These are phyloP conservation scores for Turritis glabra DNA, from an alignment of 345 rosid genomes.

Conservation along the genomic window DNA sequence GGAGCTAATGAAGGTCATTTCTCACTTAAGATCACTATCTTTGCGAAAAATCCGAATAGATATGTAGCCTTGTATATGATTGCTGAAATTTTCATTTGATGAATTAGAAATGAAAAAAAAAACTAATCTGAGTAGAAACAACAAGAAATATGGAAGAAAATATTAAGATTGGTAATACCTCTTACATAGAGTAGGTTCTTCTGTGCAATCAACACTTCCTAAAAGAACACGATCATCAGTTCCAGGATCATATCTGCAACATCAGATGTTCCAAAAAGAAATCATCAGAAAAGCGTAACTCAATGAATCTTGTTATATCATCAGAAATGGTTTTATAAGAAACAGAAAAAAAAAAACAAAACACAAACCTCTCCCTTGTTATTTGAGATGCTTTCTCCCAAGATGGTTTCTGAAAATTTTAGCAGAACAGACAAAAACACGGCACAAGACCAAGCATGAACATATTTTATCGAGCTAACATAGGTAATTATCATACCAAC, in stretches of 20 bases:
- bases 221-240: constrained; percentile 75
- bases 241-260: constrained; percentile 92
- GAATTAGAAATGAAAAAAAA: background rate
- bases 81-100: constrained; percentile 45
- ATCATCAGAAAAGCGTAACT: too few relatives aligned
- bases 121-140: background rate
- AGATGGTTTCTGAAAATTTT: constrained; percentile 76
- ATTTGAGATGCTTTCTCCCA: constrained; percentile 91
- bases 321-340: background rate
- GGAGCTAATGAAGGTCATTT: background rate
- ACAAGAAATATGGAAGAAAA: constrained; percentile 15
- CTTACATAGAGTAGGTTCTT: constrained; percentile 65
- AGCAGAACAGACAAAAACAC: background rate
- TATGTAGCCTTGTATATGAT: constrained; percentile 94
- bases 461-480: background rate
- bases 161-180: constrained; percentile 51
- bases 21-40: constrained; percentile 77
- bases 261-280: too few relatives aligned
- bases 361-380: constrained; percentile 66
- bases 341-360: background rate
- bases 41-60: constrained; percentile 93
- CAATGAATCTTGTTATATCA: background rate
- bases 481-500: too few relatives aligned
- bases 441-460: background rate
- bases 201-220: constrained; percentile 87